Evolutionary conservation across 2,329 filamentous ascomycete species (phyloP).

Genomic region (Colletotrichum melonis): DNA sequence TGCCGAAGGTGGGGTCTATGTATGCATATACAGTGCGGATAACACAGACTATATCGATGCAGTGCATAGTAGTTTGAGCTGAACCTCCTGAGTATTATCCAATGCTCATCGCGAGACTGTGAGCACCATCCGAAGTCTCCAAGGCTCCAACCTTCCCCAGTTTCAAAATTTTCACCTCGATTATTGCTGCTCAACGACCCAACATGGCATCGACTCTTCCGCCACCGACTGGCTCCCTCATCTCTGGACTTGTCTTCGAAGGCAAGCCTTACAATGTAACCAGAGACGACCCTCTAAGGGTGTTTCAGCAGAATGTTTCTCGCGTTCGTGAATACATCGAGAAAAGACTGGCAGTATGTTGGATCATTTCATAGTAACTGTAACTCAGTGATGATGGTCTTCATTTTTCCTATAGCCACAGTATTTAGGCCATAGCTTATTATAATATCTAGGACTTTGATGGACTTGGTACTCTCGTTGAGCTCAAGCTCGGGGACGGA

Average conservation of each 20-base stretch:
- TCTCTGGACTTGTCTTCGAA: background rate
- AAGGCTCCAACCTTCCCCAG: background rate
- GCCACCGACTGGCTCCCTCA: background rate
- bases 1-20: background rate
- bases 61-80: background rate
- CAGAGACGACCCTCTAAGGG: background rate
- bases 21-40: background rate
- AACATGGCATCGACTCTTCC: background rate
- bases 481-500: constrained; percentile 4
- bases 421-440: background rate
- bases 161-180: background rate
- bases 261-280: constrained; percentile 1
- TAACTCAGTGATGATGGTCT: background rate
- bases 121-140: background rate
- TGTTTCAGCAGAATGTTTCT: background rate
- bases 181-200: background rate
- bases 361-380: background rate
- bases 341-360: background rate
- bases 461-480: constrained; percentile 10
- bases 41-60: background rate
- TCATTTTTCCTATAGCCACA: background rate
- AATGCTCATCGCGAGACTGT: background rate
- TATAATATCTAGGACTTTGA: constrained; percentile 1
- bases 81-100: background rate
- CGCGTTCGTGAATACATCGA: background rate